Evolutionary conservation across 495 filamentous ascomycete genomes (phyloP).

Genomic region (Aspergillus egyptiacus): DNA sequence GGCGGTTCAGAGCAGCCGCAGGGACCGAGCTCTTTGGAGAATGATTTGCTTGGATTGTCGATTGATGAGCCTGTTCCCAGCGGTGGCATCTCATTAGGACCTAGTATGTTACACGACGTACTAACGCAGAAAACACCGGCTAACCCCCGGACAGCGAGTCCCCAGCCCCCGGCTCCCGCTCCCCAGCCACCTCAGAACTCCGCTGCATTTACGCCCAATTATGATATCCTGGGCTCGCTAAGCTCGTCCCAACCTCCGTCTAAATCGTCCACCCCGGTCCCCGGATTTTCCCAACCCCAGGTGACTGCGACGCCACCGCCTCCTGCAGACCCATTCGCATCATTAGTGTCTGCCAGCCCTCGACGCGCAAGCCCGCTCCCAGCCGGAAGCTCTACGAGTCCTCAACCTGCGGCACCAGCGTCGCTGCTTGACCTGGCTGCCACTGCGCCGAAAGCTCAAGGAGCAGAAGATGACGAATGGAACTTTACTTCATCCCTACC

Average conservation of each 20-base stretch:
- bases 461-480: slow-evolving; percentile 73
- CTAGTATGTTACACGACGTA: slow-evolving; percentile 42
- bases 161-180: too few species aligned
- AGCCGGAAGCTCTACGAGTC: slow-evolving; percentile 11
- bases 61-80: slow-evolving; percentile 59
- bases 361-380: slow-evolving; percentile 36
- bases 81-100: slow-evolving; percentile 83
- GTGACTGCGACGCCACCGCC: slow-evolving; percentile 36
- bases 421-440: slow-evolving; percentile 42
- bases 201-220: slow-evolving; percentile 44
- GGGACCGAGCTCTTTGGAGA: slow-evolving; percentile 44
- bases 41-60: slow-evolving; percentile 66
- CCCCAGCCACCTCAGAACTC: slow-evolving; percentile 31
- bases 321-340: slow-evolving; percentile 60
- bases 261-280: slow-evolving; percentile 44
- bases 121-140: neutral
- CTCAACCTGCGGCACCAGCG: slow-evolving; percentile 28
- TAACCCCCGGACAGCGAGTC: neutral
- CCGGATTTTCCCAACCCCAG: slow-evolving; percentile 21
- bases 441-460: slow-evolving; percentile 18
- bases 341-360: slow-evolving; percentile 54
- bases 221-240: slow-evolving; percentile 56
- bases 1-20: slow-evolving; percentile 40
- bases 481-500: slow-evolving; percentile 85
- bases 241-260: slow-evolving; percentile 40